phyloP scores from a whole-genome alignment of 2,329 filamentous ascomycete species.

The Epichloe hybrida region DNA sequence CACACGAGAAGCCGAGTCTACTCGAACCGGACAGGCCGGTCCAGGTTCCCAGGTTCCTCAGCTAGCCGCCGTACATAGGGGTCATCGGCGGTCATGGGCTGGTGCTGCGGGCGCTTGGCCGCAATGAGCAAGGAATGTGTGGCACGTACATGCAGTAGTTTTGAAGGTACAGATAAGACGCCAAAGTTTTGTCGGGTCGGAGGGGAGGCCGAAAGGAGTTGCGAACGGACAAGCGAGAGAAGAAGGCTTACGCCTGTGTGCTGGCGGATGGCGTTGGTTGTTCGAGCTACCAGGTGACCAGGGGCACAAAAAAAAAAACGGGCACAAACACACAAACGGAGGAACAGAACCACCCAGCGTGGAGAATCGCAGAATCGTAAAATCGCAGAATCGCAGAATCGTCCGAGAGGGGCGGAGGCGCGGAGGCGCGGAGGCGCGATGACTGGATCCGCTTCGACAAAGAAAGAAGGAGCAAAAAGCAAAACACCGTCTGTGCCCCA shows the following conservation, averaged over 20 bases:
- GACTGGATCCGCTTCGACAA: background rate
- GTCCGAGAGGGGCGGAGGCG: too few relatives aligned
- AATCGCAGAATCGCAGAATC: too few relatives aligned
- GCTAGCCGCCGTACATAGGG: background rate
- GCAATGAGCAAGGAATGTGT: slow-evolving; percentile 3
- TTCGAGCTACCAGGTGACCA: background rate
- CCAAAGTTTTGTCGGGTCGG: background rate
- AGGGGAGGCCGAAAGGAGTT: background rate
- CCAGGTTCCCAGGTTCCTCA: too few relatives aligned
- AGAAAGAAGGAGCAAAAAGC: background rate
- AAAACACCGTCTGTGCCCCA: background rate
- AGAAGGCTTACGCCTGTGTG: background rate
- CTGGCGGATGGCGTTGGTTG: background rate
- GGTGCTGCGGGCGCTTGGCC: background rate
- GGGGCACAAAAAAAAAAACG: too few relatives aligned
- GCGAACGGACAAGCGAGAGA: background rate
- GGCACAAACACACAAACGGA: too few relatives aligned
- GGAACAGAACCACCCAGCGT: too few relatives aligned
- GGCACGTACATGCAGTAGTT: slow-evolving; percentile 2
- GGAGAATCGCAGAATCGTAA: too few relatives aligned
- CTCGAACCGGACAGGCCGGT: background rate
- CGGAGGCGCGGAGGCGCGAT: too few relatives aligned
- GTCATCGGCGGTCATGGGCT: background rate
- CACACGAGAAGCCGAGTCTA: background rate
- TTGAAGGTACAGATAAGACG: background rate